Percentiles rank a stretch among this genome's conserved stretches.
Conservation (phyloP, 2,329 filamentous ascomycete genomes). For the Epichloe sibirici region DNA sequence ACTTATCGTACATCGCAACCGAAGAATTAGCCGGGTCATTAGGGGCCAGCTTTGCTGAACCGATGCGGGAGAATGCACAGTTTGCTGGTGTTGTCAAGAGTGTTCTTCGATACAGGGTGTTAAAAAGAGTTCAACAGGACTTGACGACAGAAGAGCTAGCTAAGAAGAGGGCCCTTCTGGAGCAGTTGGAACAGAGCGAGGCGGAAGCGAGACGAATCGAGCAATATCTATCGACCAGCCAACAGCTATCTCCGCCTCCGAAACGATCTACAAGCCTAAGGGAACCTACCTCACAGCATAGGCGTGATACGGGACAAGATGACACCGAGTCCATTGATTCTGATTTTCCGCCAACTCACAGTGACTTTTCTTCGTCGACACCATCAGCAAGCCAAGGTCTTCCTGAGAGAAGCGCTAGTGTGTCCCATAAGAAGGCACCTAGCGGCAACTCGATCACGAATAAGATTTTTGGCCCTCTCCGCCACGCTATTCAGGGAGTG, state of each 20-base stretch:
- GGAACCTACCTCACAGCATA: slow-evolving; percentile 35
- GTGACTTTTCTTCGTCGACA: slow-evolving; percentile 48
- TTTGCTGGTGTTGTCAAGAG: slow-evolving; percentile 88
- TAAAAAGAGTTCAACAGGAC: slow-evolving; percentile 94
- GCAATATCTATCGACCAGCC: slow-evolving; percentile 71
- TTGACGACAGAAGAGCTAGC: slow-evolving; percentile 89
- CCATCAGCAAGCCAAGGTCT: slow-evolving; percentile 65
- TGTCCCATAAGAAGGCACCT: slow-evolving; percentile 61
- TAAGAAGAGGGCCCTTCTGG: slow-evolving; percentile 72
- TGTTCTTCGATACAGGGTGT: slow-evolving; percentile 76
- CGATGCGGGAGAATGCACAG: slow-evolving; percentile 94
- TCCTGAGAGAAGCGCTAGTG: slow-evolving; percentile 39
- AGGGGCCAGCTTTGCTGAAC: slow-evolving; percentile 91
- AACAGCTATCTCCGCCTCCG: slow-evolving; percentile 48
- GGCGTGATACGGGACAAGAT: slow-evolving; percentile 48
- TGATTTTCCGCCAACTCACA: slow-evolving; percentile 85
- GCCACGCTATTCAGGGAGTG: slow-evolving; percentile 90
- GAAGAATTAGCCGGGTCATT: slow-evolving; percentile 79
- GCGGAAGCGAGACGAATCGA: slow-evolving; percentile 87
- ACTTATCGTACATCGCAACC: slow-evolving; percentile 91
- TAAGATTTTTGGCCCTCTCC: slow-evolving; percentile 90
- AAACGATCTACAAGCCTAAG: slow-evolving; percentile 52
- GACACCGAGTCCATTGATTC: slow-evolving; percentile 89
- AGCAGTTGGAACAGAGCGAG: slow-evolving; percentile 87
- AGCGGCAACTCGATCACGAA: slow-evolving; percentile 85